Evolutionary conservation across 2,329 filamentous ascomycete genomes (phyloP).

Genomic region (Exophiala bonariae): DNA sequence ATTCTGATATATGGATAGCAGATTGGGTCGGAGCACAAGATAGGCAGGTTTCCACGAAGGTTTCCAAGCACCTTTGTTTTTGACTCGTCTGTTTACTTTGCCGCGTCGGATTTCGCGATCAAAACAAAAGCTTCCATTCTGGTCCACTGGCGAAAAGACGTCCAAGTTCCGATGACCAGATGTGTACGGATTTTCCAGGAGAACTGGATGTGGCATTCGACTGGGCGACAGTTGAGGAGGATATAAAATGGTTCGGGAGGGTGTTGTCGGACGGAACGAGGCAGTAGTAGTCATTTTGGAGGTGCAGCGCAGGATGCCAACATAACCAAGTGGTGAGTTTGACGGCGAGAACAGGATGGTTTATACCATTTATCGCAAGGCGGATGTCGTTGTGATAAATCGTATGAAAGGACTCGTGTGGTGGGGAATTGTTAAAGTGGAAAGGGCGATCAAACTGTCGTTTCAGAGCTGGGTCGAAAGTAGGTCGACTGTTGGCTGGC

Average conservation of each 20-base stretch:
- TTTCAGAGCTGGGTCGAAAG: slow-evolving; percentile 1
- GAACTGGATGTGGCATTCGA: slow-evolving; percentile 13
- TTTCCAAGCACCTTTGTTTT: slow-evolving; percentile 67
- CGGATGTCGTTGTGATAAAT: too few species aligned
- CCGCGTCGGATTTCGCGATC: slow-evolving; percentile 91
- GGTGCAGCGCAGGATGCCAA: too few species aligned
- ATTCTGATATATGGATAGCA: slow-evolving; percentile 90
- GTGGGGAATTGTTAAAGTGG: too few species aligned
- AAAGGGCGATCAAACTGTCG: slow-evolving; percentile 5
- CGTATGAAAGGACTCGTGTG: too few species aligned
- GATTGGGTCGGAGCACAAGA: slow-evolving; percentile 85
- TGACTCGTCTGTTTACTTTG: slow-evolving; percentile 81
- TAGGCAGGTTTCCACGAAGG: slow-evolving; percentile 89
- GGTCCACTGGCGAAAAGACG: slow-evolving; percentile 80
- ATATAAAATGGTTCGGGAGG: slow-evolving; percentile 8
- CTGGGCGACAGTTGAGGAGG: slow-evolving; percentile 21
- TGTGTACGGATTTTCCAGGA: slow-evolving; percentile 29
- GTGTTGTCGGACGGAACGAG: slow-evolving; percentile 16
- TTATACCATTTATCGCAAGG: too few species aligned
- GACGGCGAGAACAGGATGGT: too few species aligned
- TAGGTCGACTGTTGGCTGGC: too few species aligned
- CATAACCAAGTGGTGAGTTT: too few species aligned
- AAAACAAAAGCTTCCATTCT: slow-evolving; percentile 94
- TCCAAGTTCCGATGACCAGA: slow-evolving; percentile 57
- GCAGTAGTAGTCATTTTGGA: slow-evolving; percentile 10